A percentile compares a stretch with the other conserved stretches of the same genome.
phyloP scores from a whole-genome alignment of 306 rosid species.

The Citrullus amarus region DNA sequence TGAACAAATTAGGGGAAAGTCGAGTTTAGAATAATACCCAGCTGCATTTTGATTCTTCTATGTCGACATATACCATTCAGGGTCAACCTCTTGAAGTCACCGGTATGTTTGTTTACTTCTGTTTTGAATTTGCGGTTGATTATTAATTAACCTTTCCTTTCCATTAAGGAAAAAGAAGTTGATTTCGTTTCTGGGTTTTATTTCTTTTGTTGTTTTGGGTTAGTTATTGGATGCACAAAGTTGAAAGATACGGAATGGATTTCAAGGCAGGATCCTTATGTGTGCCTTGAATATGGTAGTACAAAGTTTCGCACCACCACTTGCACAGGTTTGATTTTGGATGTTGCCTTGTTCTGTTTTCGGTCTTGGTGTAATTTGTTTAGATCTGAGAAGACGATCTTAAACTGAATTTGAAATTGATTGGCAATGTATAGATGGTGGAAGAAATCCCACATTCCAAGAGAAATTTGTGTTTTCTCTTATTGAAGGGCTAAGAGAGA shows the following conservation, averaged over 20 bases:
- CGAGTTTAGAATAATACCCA: neutral
- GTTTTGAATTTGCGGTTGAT: neutral
- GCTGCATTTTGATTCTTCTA: constrained; percentile 11
- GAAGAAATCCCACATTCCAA: constrained; percentile 53
- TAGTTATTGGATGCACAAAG: constrained; percentile 60
- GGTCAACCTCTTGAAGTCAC: constrained; percentile 67
- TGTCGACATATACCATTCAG: constrained; percentile 52
- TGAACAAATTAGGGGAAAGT: neutral
- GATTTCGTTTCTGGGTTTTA: constrained; percentile 1
- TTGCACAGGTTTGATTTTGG: constrained; percentile 41
- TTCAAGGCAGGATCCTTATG: constrained; percentile 82
- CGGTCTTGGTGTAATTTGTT: neutral
- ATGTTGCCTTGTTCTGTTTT: neutral
- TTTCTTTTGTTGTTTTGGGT: constrained; percentile 4
- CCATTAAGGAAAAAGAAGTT: neutral
- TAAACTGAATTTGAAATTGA: neutral
- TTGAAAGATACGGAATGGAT: constrained; percentile 87
- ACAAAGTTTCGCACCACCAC: constrained; percentile 61
- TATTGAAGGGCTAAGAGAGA: constrained; percentile 73
- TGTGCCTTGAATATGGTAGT: constrained; percentile 60
- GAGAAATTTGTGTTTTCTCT: constrained; percentile 59
- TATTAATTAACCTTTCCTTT: neutral
- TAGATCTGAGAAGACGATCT: constrained; percentile 3
- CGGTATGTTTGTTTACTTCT: constrained; percentile 23
- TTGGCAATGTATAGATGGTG: constrained; percentile 45